A percentile compares a stretch with the other conserved stretches of the same genome.
These are phyloP conservation scores for Metschnikowia amazonensis DNA, from an alignment of 805 yeast genomes.

Conservation along the genomic window DNA sequence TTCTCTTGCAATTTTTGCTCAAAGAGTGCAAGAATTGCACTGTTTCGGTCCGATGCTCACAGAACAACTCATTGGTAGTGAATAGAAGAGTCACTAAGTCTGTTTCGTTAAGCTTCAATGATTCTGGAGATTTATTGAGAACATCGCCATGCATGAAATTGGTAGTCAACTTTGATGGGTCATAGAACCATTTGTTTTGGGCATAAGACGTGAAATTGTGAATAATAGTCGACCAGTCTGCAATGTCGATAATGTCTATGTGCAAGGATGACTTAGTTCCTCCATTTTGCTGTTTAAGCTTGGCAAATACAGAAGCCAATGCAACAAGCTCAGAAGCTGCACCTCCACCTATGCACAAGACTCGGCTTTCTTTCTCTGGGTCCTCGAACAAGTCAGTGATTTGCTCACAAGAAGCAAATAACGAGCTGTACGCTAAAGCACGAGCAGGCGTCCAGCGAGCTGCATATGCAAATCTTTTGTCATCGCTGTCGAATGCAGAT, in stretches of 20 bases:
- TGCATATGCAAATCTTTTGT: conserved; percentile 70
- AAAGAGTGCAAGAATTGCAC: conserved; percentile 40
- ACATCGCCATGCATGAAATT: conserved; percentile 32
- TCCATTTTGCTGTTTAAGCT: conserved; percentile 34
- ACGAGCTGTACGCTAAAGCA: conserved; percentile 66
- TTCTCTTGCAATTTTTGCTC: conserved; percentile 47
- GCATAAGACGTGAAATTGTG: conserved; percentile 42
- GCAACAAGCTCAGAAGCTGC: conserved; percentile 81
- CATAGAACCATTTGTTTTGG: conserved; percentile 51
- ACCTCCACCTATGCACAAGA: conserved; percentile 80
- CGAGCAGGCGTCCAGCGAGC: conserved; percentile 86
- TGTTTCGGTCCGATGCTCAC: conserved; percentile 60
- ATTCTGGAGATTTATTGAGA: conserved; percentile 18
- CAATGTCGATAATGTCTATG: conserved; percentile 66
- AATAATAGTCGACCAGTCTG: conserved; percentile 67
- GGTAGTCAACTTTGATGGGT: conserved; percentile 26
- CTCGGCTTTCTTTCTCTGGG: conserved; percentile 29
- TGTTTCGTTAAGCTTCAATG: conserved; percentile 17
- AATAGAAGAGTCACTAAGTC: conserved; percentile 69
- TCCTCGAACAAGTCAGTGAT: conserved; percentile 36
- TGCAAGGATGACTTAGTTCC: conserved; percentile 33
- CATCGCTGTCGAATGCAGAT: conserved; percentile 61
- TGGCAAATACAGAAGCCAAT: conserved; percentile 53
- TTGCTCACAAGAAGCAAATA: conserved; percentile 52
- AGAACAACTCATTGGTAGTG: conserved; percentile 83